Evolutionary conservation across 164 flowering plant species (phyloP).

Genomic region (Stephania japonica): DNA sequence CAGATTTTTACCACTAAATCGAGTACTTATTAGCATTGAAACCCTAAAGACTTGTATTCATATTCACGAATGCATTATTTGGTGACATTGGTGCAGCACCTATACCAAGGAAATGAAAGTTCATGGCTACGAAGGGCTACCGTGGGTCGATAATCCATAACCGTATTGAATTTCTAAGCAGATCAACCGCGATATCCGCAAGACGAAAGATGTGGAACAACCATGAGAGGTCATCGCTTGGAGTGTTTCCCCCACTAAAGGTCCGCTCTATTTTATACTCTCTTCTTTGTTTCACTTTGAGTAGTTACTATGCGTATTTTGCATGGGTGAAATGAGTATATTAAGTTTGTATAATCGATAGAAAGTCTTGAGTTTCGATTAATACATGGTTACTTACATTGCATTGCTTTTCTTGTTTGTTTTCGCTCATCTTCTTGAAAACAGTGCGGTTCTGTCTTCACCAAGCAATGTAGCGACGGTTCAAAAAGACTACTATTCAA

Average conservation of each 20-base stretch:
- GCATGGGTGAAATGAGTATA: too few species aligned
- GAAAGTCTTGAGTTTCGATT: neutral
- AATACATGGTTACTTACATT: too few species aligned
- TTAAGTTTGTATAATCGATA: neutral
- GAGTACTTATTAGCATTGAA: neutral
- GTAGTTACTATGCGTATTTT: neutral
- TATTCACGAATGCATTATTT: neutral
- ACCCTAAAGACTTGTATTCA: neutral
- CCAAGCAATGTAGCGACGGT: neutral
- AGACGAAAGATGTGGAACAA: constrained; percentile 31
- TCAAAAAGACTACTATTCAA: constrained; percentile 51
- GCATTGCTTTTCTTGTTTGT: too few species aligned
- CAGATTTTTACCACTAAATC: neutral
- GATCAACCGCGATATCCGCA: constrained; percentile 27
- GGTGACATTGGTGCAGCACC: constrained; percentile 16
- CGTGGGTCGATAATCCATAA: constrained; percentile 21
- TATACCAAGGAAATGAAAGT: constrained; percentile 18
- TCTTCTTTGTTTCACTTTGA: neutral
- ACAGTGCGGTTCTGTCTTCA: constrained; percentile 13
- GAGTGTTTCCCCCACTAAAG: constrained; percentile 46
- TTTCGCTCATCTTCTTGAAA: neutral
- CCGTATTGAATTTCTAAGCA: constrained; percentile 65
- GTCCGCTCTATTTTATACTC: constrained; percentile 23
- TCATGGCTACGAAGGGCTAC: constrained; percentile 22
- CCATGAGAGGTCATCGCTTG: constrained; percentile 23